Evolutionary conservation across 2,329 filamentous ascomycete genomes (phyloP), one percentile per base, ranked within the genome.

Genomic region (Macrophomina phaseolina): DNA sequence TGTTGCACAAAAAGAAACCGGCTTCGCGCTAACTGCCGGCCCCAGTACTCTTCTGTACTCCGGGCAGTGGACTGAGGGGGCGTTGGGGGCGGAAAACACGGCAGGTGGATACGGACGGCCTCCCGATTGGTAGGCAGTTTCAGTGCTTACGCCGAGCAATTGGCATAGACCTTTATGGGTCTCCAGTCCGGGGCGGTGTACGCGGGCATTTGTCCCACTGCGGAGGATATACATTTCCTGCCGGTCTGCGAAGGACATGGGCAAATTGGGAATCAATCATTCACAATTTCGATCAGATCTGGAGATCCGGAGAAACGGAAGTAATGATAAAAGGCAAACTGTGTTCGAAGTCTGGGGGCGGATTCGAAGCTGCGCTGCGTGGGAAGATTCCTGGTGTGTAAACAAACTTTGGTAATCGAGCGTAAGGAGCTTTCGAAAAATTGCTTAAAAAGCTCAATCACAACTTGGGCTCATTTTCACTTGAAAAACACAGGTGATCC

Each of bases 401-500:
- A 23, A 23, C 23, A 23, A 23, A 23, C 23, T 23, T 23, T 23
- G 23, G 23, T 23, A 23, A 23, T 23, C 23, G 42, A 34, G 46
- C 14, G 8, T 14, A 28, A 12, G 34, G 12, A 34, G 49, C 42
- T 45, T 4, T 18, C 23, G 2, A 23, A 23, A 23, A 23, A 23
- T 23, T 23, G 23, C 23, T 23, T 1, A 23, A 23, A 1, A 23
- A 23, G 23, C 1, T 23, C 23, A 23, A 23, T 42, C 36, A 58
- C 53, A 30, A 5, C 6, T 14, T 30, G 36, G 34, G n/a, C 53
- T 40, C 36, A 12, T 42, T 62, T 38, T 62, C 58, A 62, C 58
- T 38, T 48, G 58, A 49, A 38, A 38, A 62, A 62, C 42, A 62
- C 42, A 62, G 58, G 58, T 36, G 16, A 32, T 49, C 58, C 58